Evolutionary conservation across 106 monocot species (phyloP).

Genomic region (Allium fistulosum): DNA sequence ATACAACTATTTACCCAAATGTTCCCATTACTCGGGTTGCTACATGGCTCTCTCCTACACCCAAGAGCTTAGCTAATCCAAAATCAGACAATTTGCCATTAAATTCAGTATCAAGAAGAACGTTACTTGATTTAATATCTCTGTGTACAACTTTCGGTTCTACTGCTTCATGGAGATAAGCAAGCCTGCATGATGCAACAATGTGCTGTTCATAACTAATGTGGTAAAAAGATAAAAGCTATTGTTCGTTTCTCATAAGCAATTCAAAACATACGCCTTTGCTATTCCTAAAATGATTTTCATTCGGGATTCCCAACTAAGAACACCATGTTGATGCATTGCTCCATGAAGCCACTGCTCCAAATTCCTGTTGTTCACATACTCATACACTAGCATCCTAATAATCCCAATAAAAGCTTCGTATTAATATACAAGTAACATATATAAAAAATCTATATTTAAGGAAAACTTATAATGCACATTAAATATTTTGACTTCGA

Average conservation of each 20-base stretch:
- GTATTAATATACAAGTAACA: too few relatives aligned
- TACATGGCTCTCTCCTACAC: slow-evolving; percentile 48
- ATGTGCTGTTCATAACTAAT: too few relatives aligned
- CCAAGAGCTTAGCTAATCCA: slow-evolving; percentile 47
- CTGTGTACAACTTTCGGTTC: slow-evolving; percentile 57
- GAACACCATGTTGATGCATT: slow-evolving; percentile 43
- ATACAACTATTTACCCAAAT: slow-evolving; percentile 39
- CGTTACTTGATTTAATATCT: slow-evolving; percentile 50
- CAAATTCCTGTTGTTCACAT: too few relatives aligned
- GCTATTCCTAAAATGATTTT: slow-evolving; percentile 52
- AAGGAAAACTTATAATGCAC: too few relatives aligned
- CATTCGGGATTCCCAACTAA: slow-evolving; percentile 53
- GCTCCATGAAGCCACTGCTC: slow-evolving; percentile 16
- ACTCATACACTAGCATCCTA: too few relatives aligned
- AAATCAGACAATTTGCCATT: slow-evolving; percentile 54
- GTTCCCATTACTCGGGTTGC: slow-evolving; percentile 61
- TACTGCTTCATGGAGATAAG: slow-evolving; percentile 46
- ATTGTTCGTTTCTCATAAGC: slow-evolving; percentile 22
- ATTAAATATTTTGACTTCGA: too few relatives aligned
- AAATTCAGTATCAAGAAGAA: slow-evolving; percentile 45
- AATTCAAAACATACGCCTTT: slow-evolving; percentile 6
- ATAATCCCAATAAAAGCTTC: neutral
- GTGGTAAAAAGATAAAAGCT: too few relatives aligned
- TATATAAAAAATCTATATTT: too few relatives aligned
- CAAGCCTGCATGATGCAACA: slow-evolving; percentile 14